Evolutionary conservation across 495 filamentous ascomycete species (phyloP).

Genomic region (Bryoglossum gracile): DNA sequence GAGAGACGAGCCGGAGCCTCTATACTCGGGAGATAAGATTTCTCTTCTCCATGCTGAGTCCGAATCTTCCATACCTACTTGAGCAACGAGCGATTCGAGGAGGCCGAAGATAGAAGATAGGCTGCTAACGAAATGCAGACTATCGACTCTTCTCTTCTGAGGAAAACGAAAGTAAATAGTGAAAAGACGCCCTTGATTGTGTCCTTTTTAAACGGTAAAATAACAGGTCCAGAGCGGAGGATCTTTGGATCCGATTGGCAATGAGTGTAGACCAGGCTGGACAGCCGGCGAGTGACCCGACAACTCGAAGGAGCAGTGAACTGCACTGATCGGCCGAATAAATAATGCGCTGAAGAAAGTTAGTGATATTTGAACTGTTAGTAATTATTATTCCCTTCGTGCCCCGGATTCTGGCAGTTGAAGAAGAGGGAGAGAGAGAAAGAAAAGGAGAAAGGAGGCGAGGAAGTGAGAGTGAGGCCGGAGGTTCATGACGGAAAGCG

Average conservation of each 20-base stretch:
- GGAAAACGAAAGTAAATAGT: conserved; percentile 3
- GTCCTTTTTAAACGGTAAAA: not conserved
- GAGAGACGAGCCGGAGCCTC: too few relatives aligned
- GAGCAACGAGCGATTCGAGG: conserved; percentile 18
- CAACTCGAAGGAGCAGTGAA: not conserved
- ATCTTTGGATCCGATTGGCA: not conserved
- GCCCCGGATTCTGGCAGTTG: conserved; percentile 1
- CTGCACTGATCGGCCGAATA: too few relatives aligned
- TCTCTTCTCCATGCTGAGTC: too few relatives aligned
- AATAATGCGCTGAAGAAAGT: conserved; percentile 3
- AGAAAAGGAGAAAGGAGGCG: conserved; percentile 24
- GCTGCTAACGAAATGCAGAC: conserved; percentile 17
- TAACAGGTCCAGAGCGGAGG: not conserved
- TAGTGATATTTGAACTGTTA: conserved; percentile 15
- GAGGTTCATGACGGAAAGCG: not conserved
- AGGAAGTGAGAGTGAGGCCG: conserved; percentile 24
- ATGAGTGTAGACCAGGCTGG: conserved; percentile 2
- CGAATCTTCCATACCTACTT: too few relatives aligned
- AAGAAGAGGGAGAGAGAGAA: conserved; percentile 23
- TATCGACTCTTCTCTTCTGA: conserved; percentile 22
- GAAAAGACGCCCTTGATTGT: not conserved
- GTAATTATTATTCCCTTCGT: conserved; percentile 11
- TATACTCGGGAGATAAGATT: too few relatives aligned
- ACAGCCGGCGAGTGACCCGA: not conserved
- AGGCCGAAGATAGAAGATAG: conserved; percentile 22